phyloP scores from a whole-genome alignment of 1,284 basidiomycete species.

The Tilletiopsis washingtonensis region DNA sequence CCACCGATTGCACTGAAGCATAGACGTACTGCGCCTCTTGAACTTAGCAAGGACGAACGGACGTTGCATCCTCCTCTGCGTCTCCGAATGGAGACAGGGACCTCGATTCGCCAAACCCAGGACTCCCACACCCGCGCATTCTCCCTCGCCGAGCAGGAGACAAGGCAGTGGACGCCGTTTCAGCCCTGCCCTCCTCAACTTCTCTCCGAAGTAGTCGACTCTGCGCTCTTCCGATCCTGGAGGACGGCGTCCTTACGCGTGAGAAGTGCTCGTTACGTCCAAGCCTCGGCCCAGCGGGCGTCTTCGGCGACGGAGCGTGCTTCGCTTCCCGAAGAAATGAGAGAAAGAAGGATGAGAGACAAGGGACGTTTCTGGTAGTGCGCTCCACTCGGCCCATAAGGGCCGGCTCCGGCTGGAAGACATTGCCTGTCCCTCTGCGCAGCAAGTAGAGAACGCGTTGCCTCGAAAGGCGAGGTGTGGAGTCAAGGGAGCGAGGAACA shows the following conservation, averaged over 20 bases:
- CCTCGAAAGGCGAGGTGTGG: background rate
- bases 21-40: background rate
- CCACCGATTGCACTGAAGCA: slow-evolving; percentile 46
- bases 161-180: no score
- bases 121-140: background rate
- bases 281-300: no score
- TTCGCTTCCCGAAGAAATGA: slow-evolving; percentile 3
- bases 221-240: no score
- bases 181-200: no score
- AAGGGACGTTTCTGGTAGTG: background rate
- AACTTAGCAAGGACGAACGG: slow-evolving; percentile 3
- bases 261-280: no score
- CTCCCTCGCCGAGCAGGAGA: slow-evolving; percentile 16
- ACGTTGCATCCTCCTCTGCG: slow-evolving; percentile 22
- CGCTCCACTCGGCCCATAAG: background rate
- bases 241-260: no score
- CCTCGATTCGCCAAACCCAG: background rate
- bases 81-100: background rate
- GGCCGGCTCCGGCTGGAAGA: no score
- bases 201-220: no score
- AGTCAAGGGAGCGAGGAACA: background rate
- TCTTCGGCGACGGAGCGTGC: slow-evolving; percentile 16
- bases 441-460: background rate
- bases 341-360: background rate
- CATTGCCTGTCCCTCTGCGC: no score